These are phyloP conservation scores for Rubus idaeus DNA, from an alignment of 306 rosid genomes.

Conservation along the genomic window DNA sequence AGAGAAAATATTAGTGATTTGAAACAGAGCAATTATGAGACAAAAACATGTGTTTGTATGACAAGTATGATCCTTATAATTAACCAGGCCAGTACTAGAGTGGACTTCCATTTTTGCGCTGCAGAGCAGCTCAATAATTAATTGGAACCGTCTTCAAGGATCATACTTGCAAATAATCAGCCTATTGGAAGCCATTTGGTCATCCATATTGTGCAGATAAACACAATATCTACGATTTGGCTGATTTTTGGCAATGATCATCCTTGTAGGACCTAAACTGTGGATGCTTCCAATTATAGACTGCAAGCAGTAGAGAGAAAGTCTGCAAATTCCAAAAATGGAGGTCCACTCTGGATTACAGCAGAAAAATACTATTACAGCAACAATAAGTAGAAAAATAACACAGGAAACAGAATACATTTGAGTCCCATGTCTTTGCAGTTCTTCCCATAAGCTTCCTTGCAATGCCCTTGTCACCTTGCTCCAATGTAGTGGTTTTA, in stretches of 20 bases:
- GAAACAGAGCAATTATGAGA: conserved; percentile 27
- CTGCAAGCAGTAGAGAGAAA: neutral
- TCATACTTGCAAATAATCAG: neutral
- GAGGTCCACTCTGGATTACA: neutral
- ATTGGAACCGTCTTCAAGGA: neutral
- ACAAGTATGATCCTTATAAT: neutral
- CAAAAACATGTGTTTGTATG: neutral
- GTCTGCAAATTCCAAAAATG: conserved; percentile 1
- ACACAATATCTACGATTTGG: neutral
- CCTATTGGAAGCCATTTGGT: neutral
- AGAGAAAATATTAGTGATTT: conserved; percentile 30
- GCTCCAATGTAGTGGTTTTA: conserved; percentile 96
- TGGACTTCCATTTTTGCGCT: neutral
- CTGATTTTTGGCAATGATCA: neutral
- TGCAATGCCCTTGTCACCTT: conserved; percentile 88
- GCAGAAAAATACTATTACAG: neutral
- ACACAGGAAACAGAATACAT: conserved; percentile 48
- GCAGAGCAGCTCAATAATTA: neutral
- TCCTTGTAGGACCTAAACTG: neutral
- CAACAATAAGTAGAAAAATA: neutral
- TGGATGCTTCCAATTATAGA: neutral
- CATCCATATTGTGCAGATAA: neutral
- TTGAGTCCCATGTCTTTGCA: conserved; percentile 79
- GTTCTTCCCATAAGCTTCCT: conserved; percentile 99
- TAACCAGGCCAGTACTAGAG: neutral